A percentile compares a stretch with the other conserved stretches of the same genome.
phyloP scores from a whole-genome alignment of 345 rosid species.

The Heritiera littoralis region DNA sequence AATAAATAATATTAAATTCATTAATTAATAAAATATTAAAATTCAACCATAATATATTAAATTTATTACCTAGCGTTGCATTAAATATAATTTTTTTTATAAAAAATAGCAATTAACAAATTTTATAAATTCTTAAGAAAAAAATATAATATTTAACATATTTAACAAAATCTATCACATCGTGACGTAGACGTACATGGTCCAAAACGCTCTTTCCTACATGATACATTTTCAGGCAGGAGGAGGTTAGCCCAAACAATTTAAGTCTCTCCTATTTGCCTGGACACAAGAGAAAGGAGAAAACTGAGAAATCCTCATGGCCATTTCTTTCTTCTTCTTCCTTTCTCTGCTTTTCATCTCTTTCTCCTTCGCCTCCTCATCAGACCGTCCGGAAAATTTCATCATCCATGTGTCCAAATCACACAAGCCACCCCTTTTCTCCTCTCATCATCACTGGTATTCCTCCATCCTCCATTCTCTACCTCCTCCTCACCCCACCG shows the following conservation, averaged over 20 bases:
- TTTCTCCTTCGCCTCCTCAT: slow-evolving; percentile 33
- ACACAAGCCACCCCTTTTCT: slow-evolving; percentile 65
- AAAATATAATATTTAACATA: no score
- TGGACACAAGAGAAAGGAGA: background rate
- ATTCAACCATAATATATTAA: no score
- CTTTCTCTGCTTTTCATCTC: slow-evolving; percentile 23
- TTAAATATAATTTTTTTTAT: no score
- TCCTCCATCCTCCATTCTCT: slow-evolving; percentile 57
- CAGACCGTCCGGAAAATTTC: slow-evolving; percentile 44
- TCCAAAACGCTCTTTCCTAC: background rate
- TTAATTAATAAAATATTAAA: no score
- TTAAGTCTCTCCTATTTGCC: background rate
- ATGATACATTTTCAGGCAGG: background rate
- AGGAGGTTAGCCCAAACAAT: background rate
- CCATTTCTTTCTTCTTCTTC: slow-evolving; percentile 11
- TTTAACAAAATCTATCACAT: background rate
- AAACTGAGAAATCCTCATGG: background rate
- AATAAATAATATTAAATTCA: no score
- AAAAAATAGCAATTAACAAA: no score
- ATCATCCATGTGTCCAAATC: slow-evolving; percentile 62
- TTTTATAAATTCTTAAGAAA: no score
- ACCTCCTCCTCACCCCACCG: slow-evolving; percentile 50
- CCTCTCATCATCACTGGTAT: slow-evolving; percentile 69
- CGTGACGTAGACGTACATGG: background rate
- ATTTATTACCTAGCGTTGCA: no score